phyloP scores from a whole-genome alignment of 805 yeast genomes.

The Candida manassasensis region DNA sequence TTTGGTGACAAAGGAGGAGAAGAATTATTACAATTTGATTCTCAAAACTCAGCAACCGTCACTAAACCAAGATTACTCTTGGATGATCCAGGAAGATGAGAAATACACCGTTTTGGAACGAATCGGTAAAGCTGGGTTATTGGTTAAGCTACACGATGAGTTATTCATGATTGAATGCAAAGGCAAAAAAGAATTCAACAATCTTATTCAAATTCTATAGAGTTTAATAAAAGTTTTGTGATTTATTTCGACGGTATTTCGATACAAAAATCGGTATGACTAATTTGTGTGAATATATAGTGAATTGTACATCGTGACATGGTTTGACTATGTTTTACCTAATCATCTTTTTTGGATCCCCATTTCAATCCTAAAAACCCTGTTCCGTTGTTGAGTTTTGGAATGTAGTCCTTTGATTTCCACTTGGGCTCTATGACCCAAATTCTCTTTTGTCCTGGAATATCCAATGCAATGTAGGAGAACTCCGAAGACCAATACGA shows the following conservation, averaged over 20 bases:
- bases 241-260: too few species aligned
- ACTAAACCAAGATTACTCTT: conserved; percentile 15
- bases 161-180: conserved; percentile 41
- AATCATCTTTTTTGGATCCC: conserved; percentile 66
- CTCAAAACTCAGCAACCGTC: conserved; percentile 16
- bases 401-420: conserved; percentile 41
- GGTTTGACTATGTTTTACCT: too few species aligned
- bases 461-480: conserved; percentile 69
- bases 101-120: conserved; percentile 25
- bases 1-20: conserved; percentile 23
- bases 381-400: conserved; percentile 28
- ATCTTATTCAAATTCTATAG: conserved; percentile 1
- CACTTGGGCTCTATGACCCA: conserved; percentile 63
- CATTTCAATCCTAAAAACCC: conserved; percentile 81
- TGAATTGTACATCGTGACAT: too few species aligned
- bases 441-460: conserved; percentile 63
- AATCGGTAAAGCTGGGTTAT: conserved; percentile 42
- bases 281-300: too few species aligned
- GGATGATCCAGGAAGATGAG: conserved; percentile 31
- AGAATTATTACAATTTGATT: conserved; percentile 25
- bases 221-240: neutral
- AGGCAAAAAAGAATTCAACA: conserved; percentile 36
- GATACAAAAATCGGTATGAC: too few species aligned
- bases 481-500: conserved; percentile 64
- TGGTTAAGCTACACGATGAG: conserved; percentile 27